phyloP scores from a whole-genome alignment of 768 basidiomycete species.

The Naematelia encephala region DNA sequence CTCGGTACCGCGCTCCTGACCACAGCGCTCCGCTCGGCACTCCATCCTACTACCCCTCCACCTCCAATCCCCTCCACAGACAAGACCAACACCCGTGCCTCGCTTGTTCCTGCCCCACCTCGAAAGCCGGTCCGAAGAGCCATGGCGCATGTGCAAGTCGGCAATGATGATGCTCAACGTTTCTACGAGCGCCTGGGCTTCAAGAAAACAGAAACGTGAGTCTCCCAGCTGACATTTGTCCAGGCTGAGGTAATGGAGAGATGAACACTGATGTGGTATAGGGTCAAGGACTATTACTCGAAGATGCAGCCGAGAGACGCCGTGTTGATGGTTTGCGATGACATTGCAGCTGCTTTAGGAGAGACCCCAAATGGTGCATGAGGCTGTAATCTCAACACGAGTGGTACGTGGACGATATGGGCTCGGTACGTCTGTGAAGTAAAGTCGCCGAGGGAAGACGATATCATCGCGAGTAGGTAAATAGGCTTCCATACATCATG shows the following conservation, averaged over 20 bases:
- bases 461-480: too few relatives aligned
- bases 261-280: not conserved
- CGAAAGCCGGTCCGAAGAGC: conserved; percentile 39
- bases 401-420: too few relatives aligned
- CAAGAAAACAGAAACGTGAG: conserved; percentile 42
- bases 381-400: not conserved
- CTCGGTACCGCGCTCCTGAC: conserved; percentile 44
- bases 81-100: conserved; percentile 33
- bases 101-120: conserved; percentile 24
- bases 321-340: conserved; percentile 40
- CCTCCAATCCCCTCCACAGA: conserved; percentile 33
- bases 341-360: conserved; percentile 31
- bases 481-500: too few relatives aligned
- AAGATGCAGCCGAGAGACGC: conserved; percentile 42
- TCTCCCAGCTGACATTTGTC: not conserved
- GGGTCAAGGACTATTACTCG: conserved; percentile 27
- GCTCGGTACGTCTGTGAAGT: too few relatives aligned
- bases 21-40: conserved; percentile 26
- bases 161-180: conserved; percentile 45
- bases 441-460: too few relatives aligned
- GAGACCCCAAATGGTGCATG: conserved; percentile 27
- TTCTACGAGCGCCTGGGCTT: conserved; percentile 48
- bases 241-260: not conserved
- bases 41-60: conserved; percentile 40
- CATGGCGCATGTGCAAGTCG: conserved; percentile 41